Evolutionary conservation across 192 early-diverging fungal species (phyloP).

Genomic region (Backusella sp.): DNA sequence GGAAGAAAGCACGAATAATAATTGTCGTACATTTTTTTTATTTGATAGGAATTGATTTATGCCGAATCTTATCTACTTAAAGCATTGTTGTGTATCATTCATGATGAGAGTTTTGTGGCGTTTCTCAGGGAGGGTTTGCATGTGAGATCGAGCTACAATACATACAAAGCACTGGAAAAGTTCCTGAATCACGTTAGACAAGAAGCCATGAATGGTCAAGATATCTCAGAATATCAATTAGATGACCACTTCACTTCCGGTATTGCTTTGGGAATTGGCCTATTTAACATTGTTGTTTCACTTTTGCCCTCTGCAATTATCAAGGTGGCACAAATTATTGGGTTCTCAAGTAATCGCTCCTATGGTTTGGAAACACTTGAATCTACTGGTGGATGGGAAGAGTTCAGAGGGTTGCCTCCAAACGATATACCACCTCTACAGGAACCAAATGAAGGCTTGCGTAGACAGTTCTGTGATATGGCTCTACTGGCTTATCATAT

Average conservation of each 20-base stretch:
- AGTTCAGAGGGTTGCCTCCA: conserved; percentile 29
- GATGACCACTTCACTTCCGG: conserved; percentile 85
- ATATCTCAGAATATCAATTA: conserved; percentile 48
- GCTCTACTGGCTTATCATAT: conserved; percentile 72
- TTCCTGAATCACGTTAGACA: conserved; percentile 47
- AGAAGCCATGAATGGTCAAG: conserved; percentile 47
- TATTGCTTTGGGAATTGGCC: conserved; percentile 72
- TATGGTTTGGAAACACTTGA: conserved; percentile 73
- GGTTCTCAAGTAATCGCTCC: conserved; percentile 75
- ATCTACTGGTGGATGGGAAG: conserved; percentile 72
- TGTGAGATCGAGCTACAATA: conserved; percentile 66
- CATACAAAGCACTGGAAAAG: conserved; percentile 58
- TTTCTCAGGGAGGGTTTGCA: conserved; percentile 79
- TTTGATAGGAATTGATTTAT: conserved; percentile 66
- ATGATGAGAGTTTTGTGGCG: conserved; percentile 74
- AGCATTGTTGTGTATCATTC: conserved; percentile 69
- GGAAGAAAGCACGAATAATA: neutral
- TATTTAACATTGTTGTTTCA: conserved; percentile 82
- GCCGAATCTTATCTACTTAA: conserved; percentile 77
- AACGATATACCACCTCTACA: conserved; percentile 36
- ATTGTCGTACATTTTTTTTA: neutral
- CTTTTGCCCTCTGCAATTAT: conserved; percentile 72
- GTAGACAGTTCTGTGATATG: conserved; percentile 75
- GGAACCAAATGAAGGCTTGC: conserved; percentile 57
- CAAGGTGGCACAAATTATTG: conserved; percentile 79